Conservation (phyloP, 148 eudicot species). For the Vaccinium darrowii region DNA sequence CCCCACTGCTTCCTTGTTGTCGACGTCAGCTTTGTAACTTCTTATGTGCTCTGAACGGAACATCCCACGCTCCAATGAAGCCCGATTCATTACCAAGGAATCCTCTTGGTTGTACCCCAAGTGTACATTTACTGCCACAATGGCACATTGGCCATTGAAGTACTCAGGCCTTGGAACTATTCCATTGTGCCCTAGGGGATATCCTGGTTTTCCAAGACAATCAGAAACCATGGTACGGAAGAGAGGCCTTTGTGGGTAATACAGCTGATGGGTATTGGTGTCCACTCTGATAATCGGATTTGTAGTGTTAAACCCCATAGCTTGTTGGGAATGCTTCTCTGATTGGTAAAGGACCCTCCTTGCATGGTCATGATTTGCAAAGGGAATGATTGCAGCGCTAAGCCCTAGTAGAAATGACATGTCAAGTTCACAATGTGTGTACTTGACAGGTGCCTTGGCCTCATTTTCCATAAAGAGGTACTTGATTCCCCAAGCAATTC, state of each 20-base stretch:
- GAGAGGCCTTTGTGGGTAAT: constrained; percentile 87
- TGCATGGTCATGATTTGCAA: constrained; percentile 94
- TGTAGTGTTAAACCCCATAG: constrained; percentile 77
- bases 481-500: constrained; percentile 85
- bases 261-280: constrained; percentile 76
- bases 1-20: constrained; percentile 54
- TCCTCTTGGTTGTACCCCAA: constrained; percentile 97
- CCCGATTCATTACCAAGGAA: constrained; percentile 87
- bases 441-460: constrained; percentile 42
- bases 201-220: constrained; percentile 67
- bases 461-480: constrained; percentile 48
- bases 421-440: constrained; percentile 95
- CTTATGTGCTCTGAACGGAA: constrained; percentile 83
- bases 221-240: constrained; percentile 70
- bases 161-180: constrained; percentile 65
- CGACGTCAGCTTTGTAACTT: constrained; percentile 87
- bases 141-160: constrained; percentile 90
- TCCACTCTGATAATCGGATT: constrained; percentile 79
- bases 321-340: constrained; percentile 91
- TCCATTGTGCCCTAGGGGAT: constrained; percentile 38
- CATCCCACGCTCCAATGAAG: constrained; percentile 98
- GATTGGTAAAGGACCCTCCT: constrained; percentile 89
- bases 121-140: constrained; percentile 94
- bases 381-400: constrained; percentile 86
- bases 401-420: constrained; percentile 79